Evolutionary conservation across 805 yeast genomes (phyloP), one percentile per base, ranked within the genome.

Genomic region (Kazachstania bromeliacearum): DNA sequence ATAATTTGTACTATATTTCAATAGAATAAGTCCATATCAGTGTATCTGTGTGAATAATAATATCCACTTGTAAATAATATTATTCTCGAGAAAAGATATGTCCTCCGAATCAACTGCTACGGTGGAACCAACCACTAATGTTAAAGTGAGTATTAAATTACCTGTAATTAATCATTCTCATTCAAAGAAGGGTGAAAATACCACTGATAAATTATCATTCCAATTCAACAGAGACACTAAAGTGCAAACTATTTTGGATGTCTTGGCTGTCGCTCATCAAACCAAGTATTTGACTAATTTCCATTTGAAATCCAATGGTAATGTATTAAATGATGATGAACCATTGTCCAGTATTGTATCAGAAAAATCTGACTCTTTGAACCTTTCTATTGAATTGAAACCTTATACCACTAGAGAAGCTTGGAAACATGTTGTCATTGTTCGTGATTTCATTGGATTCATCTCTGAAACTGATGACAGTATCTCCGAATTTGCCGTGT

Each of bases 361-460:
- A 17, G 53, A 51, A 4, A 39, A 50, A 16, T 19, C 36, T 7
- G 40, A 37, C 16, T 42, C 42, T 12, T 31, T 40, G 4, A 35
- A 50, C 9, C 32, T 54, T 15, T 34, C 46, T 19, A 29, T 53
- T 12, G 44, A 44, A 24, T 38, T 48, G 28, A 51, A 43, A 31
- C 56, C 60, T 8, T 59, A 57, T 36, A 54, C 45, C 7, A 40
- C 50, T 7, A 53, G 55, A 36, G 57, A 55, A 15, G 56, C 50
- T n/a, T 37, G 55, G 28, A 51, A 46, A 38, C 62, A 59, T 39
- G 40, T 57, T 6, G 34, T 53, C 13, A 45, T 50, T 19, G 44
- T 56, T 29, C 59, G 62, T 41, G 59, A 57, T 28, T 49, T 53
- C 28, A 36, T 59, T 32, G 64, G 64, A 1, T 57, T 59, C 37